phyloP scores from a whole-genome alignment of 345 rosid species.

The Acer yangbiense region DNA sequence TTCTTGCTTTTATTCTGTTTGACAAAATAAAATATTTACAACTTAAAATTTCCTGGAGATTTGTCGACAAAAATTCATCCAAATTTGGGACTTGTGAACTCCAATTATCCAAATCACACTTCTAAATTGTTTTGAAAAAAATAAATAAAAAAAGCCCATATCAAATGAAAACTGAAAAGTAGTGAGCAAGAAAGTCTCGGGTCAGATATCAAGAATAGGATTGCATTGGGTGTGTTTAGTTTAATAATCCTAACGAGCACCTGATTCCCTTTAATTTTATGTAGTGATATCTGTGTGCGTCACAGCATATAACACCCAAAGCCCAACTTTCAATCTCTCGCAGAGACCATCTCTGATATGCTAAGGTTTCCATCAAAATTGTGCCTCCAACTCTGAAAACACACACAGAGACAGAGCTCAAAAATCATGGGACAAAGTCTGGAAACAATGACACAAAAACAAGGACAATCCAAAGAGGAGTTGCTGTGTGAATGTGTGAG shows the following conservation, averaged over 20 bases:
- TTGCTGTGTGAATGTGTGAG: conserved; percentile 34
- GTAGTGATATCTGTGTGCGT: background rate
- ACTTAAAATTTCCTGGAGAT: too few species aligned
- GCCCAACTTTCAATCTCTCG: background rate
- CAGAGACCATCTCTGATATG: background rate
- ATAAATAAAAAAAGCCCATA: too few species aligned
- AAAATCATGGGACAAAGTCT: conserved; percentile 41
- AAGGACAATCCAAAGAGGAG: conserved; percentile 39
- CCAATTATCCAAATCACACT: too few species aligned
- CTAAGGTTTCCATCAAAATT: background rate
- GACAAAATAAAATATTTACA: background rate
- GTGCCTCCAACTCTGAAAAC: background rate
- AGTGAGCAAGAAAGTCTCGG: too few species aligned
- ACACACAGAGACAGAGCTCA: background rate
- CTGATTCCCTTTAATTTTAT: too few species aligned
- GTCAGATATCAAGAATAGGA: too few species aligned
- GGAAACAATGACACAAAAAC: conserved; percentile 27
- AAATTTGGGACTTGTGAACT: too few species aligned
- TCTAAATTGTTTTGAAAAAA: too few species aligned
- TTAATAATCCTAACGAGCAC: too few species aligned
- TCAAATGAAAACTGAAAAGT: too few species aligned
- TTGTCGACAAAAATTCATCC: too few species aligned
- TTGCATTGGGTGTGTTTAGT: too few species aligned
- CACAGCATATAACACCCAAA: background rate
- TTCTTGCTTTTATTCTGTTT: background rate